phyloP scores from a whole-genome alignment of 75 land plant genomes.

The Cunninghamia lanceolata region DNA sequence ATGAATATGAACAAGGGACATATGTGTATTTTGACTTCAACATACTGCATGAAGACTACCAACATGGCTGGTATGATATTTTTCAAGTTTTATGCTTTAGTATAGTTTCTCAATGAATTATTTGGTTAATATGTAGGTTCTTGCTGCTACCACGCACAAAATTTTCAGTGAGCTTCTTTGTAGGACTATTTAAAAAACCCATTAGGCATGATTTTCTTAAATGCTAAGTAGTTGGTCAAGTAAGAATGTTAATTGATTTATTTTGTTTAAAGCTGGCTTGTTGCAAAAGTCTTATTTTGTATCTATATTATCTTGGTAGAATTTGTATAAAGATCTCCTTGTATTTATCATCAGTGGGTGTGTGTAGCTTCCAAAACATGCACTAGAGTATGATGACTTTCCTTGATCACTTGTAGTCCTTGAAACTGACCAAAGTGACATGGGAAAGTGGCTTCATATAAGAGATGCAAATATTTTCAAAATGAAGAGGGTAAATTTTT shows the following conservation, averaged over 20 bases:
- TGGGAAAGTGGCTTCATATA: background rate
- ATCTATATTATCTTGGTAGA: background rate
- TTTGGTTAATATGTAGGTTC: background rate
- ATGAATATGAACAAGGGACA: constrained; percentile 93
- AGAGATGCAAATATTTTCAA: no score
- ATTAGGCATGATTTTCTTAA: background rate
- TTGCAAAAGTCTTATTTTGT: background rate
- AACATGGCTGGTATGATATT: constrained; percentile 86
- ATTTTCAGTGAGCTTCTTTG: background rate
- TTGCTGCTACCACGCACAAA: background rate
- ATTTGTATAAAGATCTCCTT: background rate
- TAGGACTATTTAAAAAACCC: background rate
- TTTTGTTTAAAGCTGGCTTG: background rate
- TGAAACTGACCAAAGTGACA: background rate
- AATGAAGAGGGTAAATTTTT: no score
- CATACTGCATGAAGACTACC: constrained; percentile 69
- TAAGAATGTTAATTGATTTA: background rate
- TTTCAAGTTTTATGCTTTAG: background rate
- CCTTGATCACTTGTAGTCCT: background rate
- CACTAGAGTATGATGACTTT: background rate
- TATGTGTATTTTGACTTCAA: constrained; percentile 99
- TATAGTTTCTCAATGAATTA: background rate
- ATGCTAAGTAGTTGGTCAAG: background rate
- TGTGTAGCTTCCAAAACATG: background rate
- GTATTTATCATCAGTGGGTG: background rate